Evolutionary conservation across 2,329 filamentous ascomycete genomes (phyloP).

Genomic region (Aulographum hederae): DNA sequence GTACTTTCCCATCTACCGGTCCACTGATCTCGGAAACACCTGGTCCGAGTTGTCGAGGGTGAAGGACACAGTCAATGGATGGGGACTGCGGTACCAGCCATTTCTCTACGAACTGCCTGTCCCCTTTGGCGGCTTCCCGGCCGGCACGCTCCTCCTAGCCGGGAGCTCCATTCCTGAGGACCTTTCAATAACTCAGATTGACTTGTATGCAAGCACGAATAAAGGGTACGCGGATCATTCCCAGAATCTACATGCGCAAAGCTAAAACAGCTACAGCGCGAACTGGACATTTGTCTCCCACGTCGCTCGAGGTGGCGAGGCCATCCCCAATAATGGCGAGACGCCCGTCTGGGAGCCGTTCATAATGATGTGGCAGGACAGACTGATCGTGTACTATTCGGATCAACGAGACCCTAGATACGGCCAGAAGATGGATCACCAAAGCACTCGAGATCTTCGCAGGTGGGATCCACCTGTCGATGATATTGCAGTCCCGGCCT

Average conservation of each 20-base stretch:
- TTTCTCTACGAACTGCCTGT: constrained; percentile 45
- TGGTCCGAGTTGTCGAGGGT: constrained; percentile 48
- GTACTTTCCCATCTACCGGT: constrained; percentile 29
- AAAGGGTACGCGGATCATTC: constrained; percentile 21
- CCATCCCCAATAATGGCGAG: constrained; percentile 42
- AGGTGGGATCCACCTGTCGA: constrained; percentile 41
- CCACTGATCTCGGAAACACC: constrained; percentile 26
- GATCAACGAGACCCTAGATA: constrained; percentile 48
- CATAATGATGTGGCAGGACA: constrained; percentile 37
- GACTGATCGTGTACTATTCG: constrained; percentile 50
- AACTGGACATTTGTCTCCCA: constrained; percentile 51
- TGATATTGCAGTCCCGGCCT: constrained; percentile 44
- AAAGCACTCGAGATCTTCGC: constrained; percentile 38
- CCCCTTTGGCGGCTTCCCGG: constrained; percentile 36
- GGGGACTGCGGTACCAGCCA: constrained; percentile 48
- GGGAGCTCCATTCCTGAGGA: constrained; percentile 41
- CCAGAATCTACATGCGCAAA: not conserved
- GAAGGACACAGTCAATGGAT: constrained; percentile 41
- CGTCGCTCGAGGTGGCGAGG: constrained; percentile 45
- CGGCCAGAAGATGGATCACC: constrained; percentile 52
- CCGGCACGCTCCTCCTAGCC: constrained; percentile 44
- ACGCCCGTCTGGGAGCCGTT: constrained; percentile 61
- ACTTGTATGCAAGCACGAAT: constrained; percentile 48
- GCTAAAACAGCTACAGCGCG: constrained; percentile 6
- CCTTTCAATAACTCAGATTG: constrained; percentile 45